These are phyloP conservation scores for Tetradesmus obliquus DNA, from an alignment of 139 green algal genomes.

Conservation along the genomic window DNA sequence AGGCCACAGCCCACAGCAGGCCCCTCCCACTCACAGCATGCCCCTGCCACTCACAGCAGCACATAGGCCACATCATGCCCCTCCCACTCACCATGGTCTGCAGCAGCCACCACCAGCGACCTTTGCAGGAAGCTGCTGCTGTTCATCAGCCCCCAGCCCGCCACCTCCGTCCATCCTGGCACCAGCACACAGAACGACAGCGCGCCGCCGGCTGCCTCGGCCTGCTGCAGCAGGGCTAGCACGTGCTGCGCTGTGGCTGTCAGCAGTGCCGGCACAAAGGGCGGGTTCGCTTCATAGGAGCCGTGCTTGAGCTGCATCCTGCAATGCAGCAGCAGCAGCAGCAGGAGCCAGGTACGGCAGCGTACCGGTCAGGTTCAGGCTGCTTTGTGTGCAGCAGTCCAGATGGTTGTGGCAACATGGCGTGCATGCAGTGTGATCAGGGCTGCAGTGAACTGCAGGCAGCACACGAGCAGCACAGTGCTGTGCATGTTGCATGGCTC, in stretches of 20 bases:
- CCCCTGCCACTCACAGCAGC: background rate
- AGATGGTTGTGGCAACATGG: background rate
- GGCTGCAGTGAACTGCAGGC: background rate
- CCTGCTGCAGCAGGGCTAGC: background rate
- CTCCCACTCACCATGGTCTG: constrained; percentile 34
- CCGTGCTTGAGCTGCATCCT: constrained; percentile 42
- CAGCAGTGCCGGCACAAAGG: constrained; percentile 41
- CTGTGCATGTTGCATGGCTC: too few species aligned
- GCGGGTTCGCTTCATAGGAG: constrained; percentile 48
- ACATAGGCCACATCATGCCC: background rate
- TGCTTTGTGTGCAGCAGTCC: background rate
- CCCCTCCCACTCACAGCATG: background rate
- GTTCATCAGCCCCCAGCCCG: constrained; percentile 29
- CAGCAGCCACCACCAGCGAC: constrained; percentile 35
- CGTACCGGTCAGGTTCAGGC: too few species aligned
- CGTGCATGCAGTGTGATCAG: background rate
- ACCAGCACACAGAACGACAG: constrained; percentile 50
- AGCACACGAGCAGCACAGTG: too few species aligned
- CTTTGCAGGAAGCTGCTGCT: constrained; percentile 32
- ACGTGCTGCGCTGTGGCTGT: constrained; percentile 33
- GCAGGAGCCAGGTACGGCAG: background rate
- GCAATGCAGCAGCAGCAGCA: background rate
- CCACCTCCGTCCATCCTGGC: constrained; percentile 42
- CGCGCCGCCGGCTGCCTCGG: constrained; percentile 11
- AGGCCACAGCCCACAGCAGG: too few species aligned